These are phyloP conservation scores for Globisporangium paddicum DNA, from an alignment of 352 stramenopile species.

Conservation along the genomic window DNA sequence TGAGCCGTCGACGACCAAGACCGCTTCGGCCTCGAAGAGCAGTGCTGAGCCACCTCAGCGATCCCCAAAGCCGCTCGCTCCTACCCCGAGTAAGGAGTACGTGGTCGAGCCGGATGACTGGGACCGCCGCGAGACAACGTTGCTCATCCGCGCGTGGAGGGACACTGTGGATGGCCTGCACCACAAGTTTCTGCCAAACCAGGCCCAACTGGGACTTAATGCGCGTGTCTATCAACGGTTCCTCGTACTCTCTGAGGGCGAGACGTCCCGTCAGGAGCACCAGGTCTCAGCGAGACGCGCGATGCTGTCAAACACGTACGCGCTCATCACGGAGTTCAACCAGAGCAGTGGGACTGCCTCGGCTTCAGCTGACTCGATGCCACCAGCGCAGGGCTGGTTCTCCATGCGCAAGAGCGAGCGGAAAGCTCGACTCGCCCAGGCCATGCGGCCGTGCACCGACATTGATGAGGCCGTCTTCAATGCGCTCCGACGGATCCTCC, in stretches of 20 bases:
- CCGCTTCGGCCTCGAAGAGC: not conserved
- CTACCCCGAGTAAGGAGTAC: not conserved
- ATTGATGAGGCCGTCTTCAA: slow-evolving; percentile 7
- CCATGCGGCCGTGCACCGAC: slow-evolving; percentile 5
- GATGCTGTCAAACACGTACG: slow-evolving; percentile 4
- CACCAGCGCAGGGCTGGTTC: slow-evolving; percentile 1
- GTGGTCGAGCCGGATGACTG: not conserved
- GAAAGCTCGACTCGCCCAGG: not conserved
- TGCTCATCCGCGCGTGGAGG: slow-evolving; percentile 9
- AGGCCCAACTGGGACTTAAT: not conserved
- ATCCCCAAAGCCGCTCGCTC: not conserved
- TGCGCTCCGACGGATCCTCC: slow-evolving; percentile 1
- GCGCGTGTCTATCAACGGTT: slow-evolving; percentile 8
- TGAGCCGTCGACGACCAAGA: slow-evolving; percentile 2
- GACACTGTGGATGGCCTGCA: slow-evolving; percentile 1
- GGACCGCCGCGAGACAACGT: slow-evolving; percentile 10
- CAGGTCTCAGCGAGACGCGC: not conserved
- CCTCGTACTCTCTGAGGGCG: slow-evolving; percentile 9
- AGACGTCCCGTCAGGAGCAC: not conserved
- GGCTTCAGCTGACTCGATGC: not conserved
- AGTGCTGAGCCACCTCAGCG: not conserved
- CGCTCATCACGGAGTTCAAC: slow-evolving; percentile 9
- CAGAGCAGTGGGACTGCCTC: not conserved
- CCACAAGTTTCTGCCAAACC: not conserved
- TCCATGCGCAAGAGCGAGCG: slow-evolving; percentile 10